These are phyloP conservation scores for Podospora conica DNA, from an alignment of 495 filamentous ascomycete genomes.

Conservation along the genomic window DNA sequence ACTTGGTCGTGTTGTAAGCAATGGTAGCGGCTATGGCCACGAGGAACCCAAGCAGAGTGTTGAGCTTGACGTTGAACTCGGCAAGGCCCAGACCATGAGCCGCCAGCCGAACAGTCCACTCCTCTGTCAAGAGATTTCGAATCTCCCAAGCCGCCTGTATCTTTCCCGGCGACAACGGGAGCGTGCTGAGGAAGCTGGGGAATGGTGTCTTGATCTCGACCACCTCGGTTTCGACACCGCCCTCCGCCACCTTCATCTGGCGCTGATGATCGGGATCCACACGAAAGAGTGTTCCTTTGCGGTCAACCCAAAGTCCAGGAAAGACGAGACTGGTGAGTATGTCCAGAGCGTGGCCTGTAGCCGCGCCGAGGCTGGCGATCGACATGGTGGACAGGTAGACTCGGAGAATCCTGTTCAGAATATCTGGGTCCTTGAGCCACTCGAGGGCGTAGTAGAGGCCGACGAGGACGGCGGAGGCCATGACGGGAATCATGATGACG, in stretches of 20 bases:
- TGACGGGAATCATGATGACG: conserved; percentile 80
- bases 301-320: conserved; percentile 53
- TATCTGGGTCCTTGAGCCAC: conserved; percentile 71
- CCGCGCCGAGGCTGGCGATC: conserved; percentile 61
- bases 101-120: conserved; percentile 43
- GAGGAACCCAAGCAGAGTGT: conserved; percentile 50
- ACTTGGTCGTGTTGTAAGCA: conserved; percentile 65
- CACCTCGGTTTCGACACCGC: conserved; percentile 11
- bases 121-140: conserved; percentile 37
- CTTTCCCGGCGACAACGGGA: conserved; percentile 20
- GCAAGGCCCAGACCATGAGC: conserved; percentile 33
- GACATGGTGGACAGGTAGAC: conserved; percentile 81
- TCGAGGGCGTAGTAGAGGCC: conserved; percentile 86
- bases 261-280: conserved; percentile 33
- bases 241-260: conserved; percentile 18
- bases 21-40: conserved; percentile 52
- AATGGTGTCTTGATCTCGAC: conserved; percentile 37
- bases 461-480: conserved; percentile 65
- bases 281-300: conserved; percentile 38
- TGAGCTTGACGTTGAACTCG: conserved; percentile 32
- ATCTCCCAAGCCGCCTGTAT: conserved; percentile 37
- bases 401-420: conserved; percentile 78
- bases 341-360: conserved; percentile 61
- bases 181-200: conserved; percentile 34
- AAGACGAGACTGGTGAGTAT: conserved; percentile 65